phyloP scores from a whole-genome alignment of 768 basidiomycete species.

The Hericium coralloides region DNA sequence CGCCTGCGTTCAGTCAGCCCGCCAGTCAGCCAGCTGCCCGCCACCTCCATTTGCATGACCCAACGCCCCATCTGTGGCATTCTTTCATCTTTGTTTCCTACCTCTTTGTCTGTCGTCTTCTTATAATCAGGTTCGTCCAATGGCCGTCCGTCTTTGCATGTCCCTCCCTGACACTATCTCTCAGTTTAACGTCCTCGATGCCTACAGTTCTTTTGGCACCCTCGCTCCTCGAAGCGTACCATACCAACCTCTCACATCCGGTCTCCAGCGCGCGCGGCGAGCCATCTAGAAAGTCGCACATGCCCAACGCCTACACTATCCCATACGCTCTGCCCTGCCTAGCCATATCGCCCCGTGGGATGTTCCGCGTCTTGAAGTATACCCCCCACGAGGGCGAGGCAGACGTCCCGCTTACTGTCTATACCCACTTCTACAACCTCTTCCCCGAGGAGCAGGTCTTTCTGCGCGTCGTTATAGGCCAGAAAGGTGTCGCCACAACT shows the following conservation, averaged over 20 bases:
- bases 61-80: too few species aligned
- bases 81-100: background rate
- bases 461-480: conserved; percentile 68
- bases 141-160: too few species aligned
- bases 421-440: conserved; percentile 46
- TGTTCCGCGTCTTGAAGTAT: conserved; percentile 60
- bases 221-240: too few species aligned
- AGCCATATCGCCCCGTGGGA: conserved; percentile 39
- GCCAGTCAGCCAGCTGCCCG: background rate
- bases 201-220: too few species aligned
- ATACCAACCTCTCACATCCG: too few species aligned
- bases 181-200: too few species aligned
- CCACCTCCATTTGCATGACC: background rate
- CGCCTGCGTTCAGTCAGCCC: background rate
- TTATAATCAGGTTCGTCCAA: too few species aligned
- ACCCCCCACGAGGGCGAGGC: conserved; percentile 54
- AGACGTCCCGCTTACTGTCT: conserved; percentile 55
- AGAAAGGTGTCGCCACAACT: conserved; percentile 56
- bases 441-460: conserved; percentile 42
- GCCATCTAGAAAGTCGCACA: too few species aligned
- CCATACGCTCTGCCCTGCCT: conserved; percentile 7
- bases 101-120: too few species aligned
- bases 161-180: too few species aligned
- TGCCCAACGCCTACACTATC: too few species aligned
- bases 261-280: too few species aligned